These are phyloP conservation scores for Termitomyces sp. DNA, from an alignment of 768 basidiomycete genomes.

Conservation along the genomic window DNA sequence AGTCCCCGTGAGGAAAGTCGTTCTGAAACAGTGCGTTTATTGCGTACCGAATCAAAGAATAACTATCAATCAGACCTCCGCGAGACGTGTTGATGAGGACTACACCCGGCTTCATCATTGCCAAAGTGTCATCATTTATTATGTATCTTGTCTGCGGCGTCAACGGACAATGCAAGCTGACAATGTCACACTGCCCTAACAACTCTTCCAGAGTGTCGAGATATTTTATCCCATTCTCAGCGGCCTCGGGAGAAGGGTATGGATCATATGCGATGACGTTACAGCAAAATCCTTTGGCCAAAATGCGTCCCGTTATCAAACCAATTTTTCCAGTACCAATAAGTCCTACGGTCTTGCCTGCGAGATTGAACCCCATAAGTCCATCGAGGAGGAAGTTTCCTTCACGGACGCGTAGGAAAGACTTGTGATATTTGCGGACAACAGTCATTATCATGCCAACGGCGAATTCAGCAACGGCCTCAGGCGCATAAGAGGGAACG, in stretches of 20 bases:
- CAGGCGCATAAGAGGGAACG: slow-evolving; percentile 38
- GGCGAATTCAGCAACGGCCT: slow-evolving; percentile 39
- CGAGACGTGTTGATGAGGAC: slow-evolving; percentile 38
- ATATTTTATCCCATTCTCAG: slow-evolving; percentile 31
- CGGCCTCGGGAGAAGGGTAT: slow-evolving; percentile 26
- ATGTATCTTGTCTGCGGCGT: slow-evolving; percentile 31
- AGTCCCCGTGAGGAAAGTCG: not conserved
- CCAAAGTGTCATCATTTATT: slow-evolving; percentile 32
- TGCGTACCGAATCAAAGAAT: slow-evolving; percentile 33
- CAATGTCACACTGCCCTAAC: slow-evolving; percentile 30
- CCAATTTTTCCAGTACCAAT: slow-evolving; percentile 42
- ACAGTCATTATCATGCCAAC: slow-evolving; percentile 43
- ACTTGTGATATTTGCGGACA: slow-evolving; percentile 40
- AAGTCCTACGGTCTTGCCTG: slow-evolving; percentile 36
- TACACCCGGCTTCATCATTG: slow-evolving; percentile 33
- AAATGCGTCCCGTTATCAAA: slow-evolving; percentile 34
- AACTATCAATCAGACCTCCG: slow-evolving; percentile 36
- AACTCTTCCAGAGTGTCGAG: slow-evolving; percentile 31
- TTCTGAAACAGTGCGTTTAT: not conserved
- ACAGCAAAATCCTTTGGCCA: slow-evolving; percentile 32
- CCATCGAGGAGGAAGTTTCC: slow-evolving; percentile 42
- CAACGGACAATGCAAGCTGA: slow-evolving; percentile 38
- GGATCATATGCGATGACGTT: slow-evolving; percentile 37
- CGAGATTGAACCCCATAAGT: slow-evolving; percentile 34
- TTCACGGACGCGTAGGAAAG: slow-evolving; percentile 39